phyloP scores from a whole-genome alignment of 2,329 filamentous ascomycete species.

The Mariannaea elegans region DNA sequence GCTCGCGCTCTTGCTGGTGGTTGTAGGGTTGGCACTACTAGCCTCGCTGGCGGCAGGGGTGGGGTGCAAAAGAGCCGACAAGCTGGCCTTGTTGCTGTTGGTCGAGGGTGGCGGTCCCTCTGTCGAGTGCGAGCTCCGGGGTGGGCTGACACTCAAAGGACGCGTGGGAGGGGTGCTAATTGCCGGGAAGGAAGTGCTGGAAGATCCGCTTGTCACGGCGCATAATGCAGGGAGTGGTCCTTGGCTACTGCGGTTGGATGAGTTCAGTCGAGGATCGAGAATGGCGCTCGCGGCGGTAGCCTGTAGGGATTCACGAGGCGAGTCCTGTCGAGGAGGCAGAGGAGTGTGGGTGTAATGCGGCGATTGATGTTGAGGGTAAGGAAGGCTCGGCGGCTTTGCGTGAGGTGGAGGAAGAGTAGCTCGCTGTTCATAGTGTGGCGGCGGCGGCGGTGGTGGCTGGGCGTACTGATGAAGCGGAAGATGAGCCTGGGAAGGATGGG shows the following conservation, averaged over 20 bases:
- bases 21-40: constrained; percentile 53
- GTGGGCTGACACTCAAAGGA: constrained; percentile 59
- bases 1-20: constrained; percentile 49
- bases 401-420: constrained; percentile 50
- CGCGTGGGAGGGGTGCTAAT: constrained; percentile 55
- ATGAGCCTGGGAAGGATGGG: constrained; percentile 43
- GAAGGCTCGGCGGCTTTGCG: constrained; percentile 39
- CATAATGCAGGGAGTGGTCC: constrained; percentile 56
- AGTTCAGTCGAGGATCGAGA: constrained; percentile 49
- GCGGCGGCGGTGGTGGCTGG: constrained; percentile 27
- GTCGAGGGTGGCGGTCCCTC: constrained; percentile 26
- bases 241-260: constrained; percentile 49
- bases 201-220: constrained; percentile 43
- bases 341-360: constrained; percentile 44
- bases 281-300: constrained; percentile 53
- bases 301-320: constrained; percentile 56
- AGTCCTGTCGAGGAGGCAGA: constrained; percentile 50
- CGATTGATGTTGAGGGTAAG: constrained; percentile 44
- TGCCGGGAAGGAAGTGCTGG: constrained; percentile 38
- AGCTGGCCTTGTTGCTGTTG: constrained; percentile 52
- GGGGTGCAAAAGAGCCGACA: constrained; percentile 62
- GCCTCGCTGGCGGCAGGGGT: constrained; percentile 57
- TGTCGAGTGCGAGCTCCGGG: constrained; percentile 52
- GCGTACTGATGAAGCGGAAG: constrained; percentile 41
- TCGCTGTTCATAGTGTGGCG: constrained; percentile 47